Conservation (phyloP, 805 yeast species). For the Teunomyces gatunensis region DNA sequence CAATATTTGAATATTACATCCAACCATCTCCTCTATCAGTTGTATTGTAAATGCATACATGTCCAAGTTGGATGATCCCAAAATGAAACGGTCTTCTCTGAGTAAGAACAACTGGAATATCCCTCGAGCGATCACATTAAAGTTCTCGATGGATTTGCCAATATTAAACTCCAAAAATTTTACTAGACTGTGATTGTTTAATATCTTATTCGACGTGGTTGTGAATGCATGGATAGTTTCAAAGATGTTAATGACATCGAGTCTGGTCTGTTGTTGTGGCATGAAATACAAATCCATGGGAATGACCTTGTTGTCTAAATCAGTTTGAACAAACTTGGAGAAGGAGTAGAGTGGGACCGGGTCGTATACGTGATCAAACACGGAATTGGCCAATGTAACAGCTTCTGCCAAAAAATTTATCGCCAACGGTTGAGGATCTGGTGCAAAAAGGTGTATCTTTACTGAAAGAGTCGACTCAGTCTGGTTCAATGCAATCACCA, state of each 20-base stretch:
- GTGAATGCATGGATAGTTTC: conserved; percentile 17
- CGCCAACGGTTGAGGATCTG: background rate
- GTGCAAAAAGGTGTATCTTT: conserved; percentile 11
- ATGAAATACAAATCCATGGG: conserved; percentile 32
- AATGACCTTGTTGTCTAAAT: conserved; percentile 34
- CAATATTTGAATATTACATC: conserved; percentile 33
- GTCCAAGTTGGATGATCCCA: conserved; percentile 40
- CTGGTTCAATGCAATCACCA: conserved; percentile 27
- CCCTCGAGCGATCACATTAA: conserved; percentile 58
- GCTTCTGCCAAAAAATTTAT: conserved; percentile 19
- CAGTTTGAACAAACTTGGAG: conserved; percentile 36
- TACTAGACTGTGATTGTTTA: conserved; percentile 22
- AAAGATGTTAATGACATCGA: conserved; percentile 19
- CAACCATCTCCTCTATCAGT: conserved; percentile 44
- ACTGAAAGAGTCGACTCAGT: conserved; percentile 18
- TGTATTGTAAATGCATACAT: conserved; percentile 17
- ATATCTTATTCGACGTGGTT: conserved; percentile 15
- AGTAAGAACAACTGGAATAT: conserved; percentile 59
- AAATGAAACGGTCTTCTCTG: conserved; percentile 57
- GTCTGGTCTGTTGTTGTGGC: conserved; percentile 19
- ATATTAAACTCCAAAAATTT: conserved; percentile 28
- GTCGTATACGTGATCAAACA: background rate
- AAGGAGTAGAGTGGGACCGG: conserved; percentile 19
- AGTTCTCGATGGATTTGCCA: conserved; percentile 18
- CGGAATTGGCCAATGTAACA: conserved; percentile 4